Evolutionary conservation across 257 asterid species (phyloP).

Genomic region (Nicotiana obtusifolia): DNA sequence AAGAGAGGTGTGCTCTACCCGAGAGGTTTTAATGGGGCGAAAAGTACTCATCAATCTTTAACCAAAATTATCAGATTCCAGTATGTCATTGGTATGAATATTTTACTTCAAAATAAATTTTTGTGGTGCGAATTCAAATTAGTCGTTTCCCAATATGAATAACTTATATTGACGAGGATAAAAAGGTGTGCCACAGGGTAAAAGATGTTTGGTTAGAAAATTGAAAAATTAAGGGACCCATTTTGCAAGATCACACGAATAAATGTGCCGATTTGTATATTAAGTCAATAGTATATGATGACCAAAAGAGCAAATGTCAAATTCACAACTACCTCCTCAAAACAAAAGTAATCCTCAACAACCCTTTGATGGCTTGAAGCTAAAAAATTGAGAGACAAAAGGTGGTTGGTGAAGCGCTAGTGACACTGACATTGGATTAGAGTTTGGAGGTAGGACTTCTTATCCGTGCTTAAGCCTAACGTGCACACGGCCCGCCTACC

Average conservation of each 20-base stretch:
- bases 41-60: no score
- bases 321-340: constrained; percentile 1
- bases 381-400: background rate
- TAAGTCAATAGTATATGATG: no score
- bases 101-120: no score
- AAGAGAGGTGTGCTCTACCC: no score
- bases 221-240: background rate
- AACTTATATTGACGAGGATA: no score
- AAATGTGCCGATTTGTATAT: no score
- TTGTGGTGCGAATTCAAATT: no score
- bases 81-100: no score
- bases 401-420: constrained; percentile 7
- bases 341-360: background rate
- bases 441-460: background rate
- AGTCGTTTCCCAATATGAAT: no score
- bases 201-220: background rate
- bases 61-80: no score
- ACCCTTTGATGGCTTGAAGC: constrained; percentile 6
- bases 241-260: background rate
- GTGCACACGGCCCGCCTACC: background rate
- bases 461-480: background rate
- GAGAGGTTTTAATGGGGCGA: no score
- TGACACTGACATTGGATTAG: background rate
- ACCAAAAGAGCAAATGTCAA: background rate
- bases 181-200: no score